These are phyloP conservation scores for Aspergillus felis DNA, from an alignment of 2,329 filamentous ascomycete genomes.

Conservation along the genomic window DNA sequence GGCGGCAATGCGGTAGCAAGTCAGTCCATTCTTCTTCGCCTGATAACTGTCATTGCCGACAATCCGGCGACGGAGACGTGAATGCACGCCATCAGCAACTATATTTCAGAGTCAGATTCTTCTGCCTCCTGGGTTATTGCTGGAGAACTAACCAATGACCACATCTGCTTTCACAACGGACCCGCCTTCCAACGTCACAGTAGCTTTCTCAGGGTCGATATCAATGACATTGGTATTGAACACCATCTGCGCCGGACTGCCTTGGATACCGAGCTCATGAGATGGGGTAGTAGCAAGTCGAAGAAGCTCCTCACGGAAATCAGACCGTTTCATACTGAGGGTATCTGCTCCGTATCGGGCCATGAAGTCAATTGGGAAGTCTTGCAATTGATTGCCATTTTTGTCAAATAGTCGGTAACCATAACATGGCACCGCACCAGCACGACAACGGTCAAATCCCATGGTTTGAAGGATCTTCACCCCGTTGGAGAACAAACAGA, in stretches of 20 bases:
- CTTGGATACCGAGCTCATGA: not conserved
- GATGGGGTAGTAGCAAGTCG: not conserved
- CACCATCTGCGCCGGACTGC: constrained; percentile 1
- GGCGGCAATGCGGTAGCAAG: constrained; percentile 1
- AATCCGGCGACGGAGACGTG: not conserved
- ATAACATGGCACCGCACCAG: not conserved
- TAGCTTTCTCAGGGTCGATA: not conserved
- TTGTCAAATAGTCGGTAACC: not conserved
- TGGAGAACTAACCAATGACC: not conserved
- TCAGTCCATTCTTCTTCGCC: constrained; percentile 1
- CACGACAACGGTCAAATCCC: not conserved
- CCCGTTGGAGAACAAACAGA: constrained; percentile 1
- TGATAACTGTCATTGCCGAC: not conserved
- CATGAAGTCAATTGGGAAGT: constrained; percentile 2
- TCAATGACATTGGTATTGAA: not conserved
- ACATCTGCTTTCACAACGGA: too few relatives aligned
- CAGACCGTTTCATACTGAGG: not conserved
- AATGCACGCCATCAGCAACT: constrained; percentile 4
- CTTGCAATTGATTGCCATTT: not conserved
- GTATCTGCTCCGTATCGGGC: not conserved
- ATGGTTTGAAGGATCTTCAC: constrained; percentile 1
- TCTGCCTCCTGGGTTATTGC: not conserved
- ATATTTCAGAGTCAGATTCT: not conserved
- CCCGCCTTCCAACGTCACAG: not conserved
- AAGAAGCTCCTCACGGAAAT: constrained; percentile 2